Conservation (phyloP, 73 alveolate species). For the Paramecium octaurelia region DNA sequence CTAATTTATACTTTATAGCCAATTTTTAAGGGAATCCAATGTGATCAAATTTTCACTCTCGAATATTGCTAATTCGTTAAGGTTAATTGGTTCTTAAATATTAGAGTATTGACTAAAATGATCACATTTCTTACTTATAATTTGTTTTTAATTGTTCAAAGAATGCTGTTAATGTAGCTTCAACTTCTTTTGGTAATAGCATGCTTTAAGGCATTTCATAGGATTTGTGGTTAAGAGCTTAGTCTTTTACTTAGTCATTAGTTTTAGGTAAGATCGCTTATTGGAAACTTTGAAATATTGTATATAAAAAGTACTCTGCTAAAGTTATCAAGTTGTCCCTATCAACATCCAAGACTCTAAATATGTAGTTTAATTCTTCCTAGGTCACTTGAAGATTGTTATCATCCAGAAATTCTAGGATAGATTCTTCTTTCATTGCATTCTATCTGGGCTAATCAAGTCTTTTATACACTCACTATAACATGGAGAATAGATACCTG, state of each 20-base stretch:
- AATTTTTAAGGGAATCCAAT: neutral
- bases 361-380: neutral
- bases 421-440: neutral
- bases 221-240: neutral
- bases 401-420: neutral
- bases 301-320: neutral
- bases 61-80: neutral
- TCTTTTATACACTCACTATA: neutral
- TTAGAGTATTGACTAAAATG: neutral
- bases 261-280: neutral
- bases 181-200: neutral
- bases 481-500: neutral
- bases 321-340: neutral
- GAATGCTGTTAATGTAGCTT: neutral
- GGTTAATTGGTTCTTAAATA: neutral
- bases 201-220: neutral
- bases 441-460: slow-evolving; percentile 17
- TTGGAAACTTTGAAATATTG: neutral
- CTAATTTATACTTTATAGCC: neutral
- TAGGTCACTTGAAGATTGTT: neutral
- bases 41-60: neutral
- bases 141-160: neutral
- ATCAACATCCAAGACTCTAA: neutral
- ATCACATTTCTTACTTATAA: neutral
- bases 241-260: neutral